Evolutionary conservation across 1,139 yeast species (phyloP), one percentile per base, ranked within the genome.

Genomic region (Ogataea hybrid): DNA sequence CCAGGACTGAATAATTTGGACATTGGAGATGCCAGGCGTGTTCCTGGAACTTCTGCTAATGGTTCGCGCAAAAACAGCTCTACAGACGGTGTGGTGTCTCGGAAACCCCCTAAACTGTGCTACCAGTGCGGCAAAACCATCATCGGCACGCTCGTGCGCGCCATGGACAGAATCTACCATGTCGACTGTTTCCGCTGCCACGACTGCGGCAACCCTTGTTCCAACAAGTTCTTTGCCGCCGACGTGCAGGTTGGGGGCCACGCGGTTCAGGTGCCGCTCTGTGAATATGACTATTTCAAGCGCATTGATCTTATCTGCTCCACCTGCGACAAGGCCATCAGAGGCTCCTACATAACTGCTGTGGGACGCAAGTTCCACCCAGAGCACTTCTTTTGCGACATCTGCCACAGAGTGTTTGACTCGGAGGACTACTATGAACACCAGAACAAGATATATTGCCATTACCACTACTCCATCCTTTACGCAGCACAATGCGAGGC

Each of bases 291-390:
- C 65, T 92, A 90, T 61, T 92, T 92, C 69, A 81, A 80, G 54
- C 77, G 95, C 53, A 75, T 89, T 46, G 85, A 87, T 46, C 71
- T 92, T 44, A 77, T 92, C 23, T 94, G 99, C 59, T 77, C 74
- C 58, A 85, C 81, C 27, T 94, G 99, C 66, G 79, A 87, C 52
- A 77, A 75, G 27, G 96, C 96, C 1, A 71, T 94, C 41, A 70
- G 97, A 53, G 97, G 97, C 0, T 87, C 96, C 1, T 92, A 92
- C 62, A 89, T 90, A 47, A 89, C 96, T 1, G 97, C 97, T 0
- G 75, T 90, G 56, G 96, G 95, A 11, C 79, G 84, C 55, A 87
- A 92, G 57, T 94, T 89, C 61, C 98, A 94, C 58, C 81, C 92
- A 43, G 97, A 94, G 52, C 98, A 94, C 64, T 94, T 94, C 64